Base-by-base conservation (phyloP, 2,329 filamentous ascomycete genomes). In the Exophiala mesophila region DNA sequence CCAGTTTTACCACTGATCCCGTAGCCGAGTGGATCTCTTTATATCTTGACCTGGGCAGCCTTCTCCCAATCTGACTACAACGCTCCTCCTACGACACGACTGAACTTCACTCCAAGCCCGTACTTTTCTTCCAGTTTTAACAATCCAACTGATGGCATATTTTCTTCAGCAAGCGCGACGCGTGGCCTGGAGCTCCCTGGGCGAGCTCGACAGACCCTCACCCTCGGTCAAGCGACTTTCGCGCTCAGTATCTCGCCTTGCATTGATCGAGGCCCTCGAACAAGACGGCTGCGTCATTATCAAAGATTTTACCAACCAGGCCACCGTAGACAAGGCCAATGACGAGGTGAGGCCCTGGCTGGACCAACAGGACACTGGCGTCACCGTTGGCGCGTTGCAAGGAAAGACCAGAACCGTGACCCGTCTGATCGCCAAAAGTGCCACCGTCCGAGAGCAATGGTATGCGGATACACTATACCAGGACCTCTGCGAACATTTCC, bases 341-440 rank as follows among this genome's bases (percentile, higher is more conserved):
- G 35, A 45, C 40, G 52, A 60, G 55, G 34, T 59, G 35, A 47
- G 54, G 36, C 58, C 57, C n/a, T 59, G 51, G 35, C 48, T 61
- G 10, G 56, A 60, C 31, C 39, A 44, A 12, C 41, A 59, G 16
- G 54, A 54, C 10, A 43, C 49, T 5, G 52, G 44, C 4, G 55
- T 48, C 29, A 47, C 41, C 29, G 57, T 62, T 13, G 59, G 57
- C 34, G 59, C 55, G 32, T 46, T 55, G 43, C 59, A 62, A 28
- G 62, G 62, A n/a, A 57, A 57, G 1, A 66, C 62, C 3, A 60
- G 59, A 35, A 63, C 57, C 5, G 64, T 63, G 31, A 66, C 60
- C 3, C 53, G 57, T 5, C 49, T 66, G 2, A 47, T 65, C 32
- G 59, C 61, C 23, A 54, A 59, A 32, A 65, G 62, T 43, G 54